Base-by-base conservation (phyloP, 192 early-diverging fungal species). In the Gigaspora rosea region DNA sequence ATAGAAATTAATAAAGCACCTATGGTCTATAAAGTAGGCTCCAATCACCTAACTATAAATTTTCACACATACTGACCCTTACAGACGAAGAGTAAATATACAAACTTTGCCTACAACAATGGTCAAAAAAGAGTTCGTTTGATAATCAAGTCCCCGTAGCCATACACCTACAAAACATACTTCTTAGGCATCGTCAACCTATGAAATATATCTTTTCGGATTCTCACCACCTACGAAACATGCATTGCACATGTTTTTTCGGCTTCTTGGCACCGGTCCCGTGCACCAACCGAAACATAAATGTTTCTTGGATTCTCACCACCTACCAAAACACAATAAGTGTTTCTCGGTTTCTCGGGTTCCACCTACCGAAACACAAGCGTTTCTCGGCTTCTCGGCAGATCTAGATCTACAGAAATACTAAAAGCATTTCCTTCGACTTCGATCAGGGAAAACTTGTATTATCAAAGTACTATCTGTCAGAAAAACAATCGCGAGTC, bases 1-100 rank as follows among this genome's bases (percentile, higher is more conserved):
- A 67, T 67, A 41, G 36, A 67, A 67, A 67, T 67, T 67, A 67
- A 67, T 67, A 67, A 67, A 67, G 65, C 65, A 67, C 65, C n/a
- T 67, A 67, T 22, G 58, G 58, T 22, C 58, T 61, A 22, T 61
- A 61, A 61, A 61, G 62, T 63, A 63, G 22, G 62, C 62, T 63
- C 35, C 22, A 63, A 63, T 63, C 22, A 63, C 62, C 62, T 63
- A 63, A 63, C 62, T 63, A 67, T 67, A 67, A 67, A 67, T 67
- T 67, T 67, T 67, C 65, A 67, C 65, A 67, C 32, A 67, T 67
- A 67, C 65, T 67, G 65, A 41, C 65, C 65, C n/a, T 67, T 67
- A 67, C 65, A 67, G 65, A 67, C 36, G 65, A 67, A 67, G 65
- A 67, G 65, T 67, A 67, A 67, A 41, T 67, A 67, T 67, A 67